Evolutionary conservation across 1,139 yeast species (phyloP), one percentile per base, ranked within the genome.

Genomic region (Debaryomyces nepalensis): DNA sequence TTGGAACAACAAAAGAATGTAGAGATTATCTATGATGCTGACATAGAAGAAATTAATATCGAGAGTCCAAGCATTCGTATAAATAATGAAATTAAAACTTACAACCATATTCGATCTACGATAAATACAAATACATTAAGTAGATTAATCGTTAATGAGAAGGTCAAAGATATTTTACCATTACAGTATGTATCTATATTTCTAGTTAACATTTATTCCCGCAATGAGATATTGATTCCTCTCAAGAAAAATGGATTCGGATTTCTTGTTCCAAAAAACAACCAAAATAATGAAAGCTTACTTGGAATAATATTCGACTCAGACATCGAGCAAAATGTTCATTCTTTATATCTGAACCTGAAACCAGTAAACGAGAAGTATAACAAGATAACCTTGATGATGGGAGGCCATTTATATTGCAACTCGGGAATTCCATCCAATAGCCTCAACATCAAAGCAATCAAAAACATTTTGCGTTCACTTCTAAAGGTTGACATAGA

Each of bases 221-320:
- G 55, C 12, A 48, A 46, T 4, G 41, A 50, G 0, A 49, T 49
- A 4, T 51, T 73, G 26, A 68, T 81, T 31, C 84, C 84, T 1
- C 65, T 64, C 26, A 66, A 66, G 33, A 61, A 67, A 14, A 59
- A 75, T 39, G 96, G 97, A 38, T 93, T 93, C 70, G 99, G 99
- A 2, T 89, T 87, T 54, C 73, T 93, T 42, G 87, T 89, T 3
- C 99, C 99, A 1, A 60, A 60, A 39, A 29, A 74, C 65, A 57
- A 64, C 65, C 52, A 60, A 5, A 85, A 87, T 53, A 76, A 80
- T 1, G 84, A 82, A 40, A 73, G 79, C 16, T 65, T 90, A 14
- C 69, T 93, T 32, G 99, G 99, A 2, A 89, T 89, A 1, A 89
- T 93, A 23, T 93, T 87, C 63, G 98, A 93, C 60, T 87, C 97